phyloP scores from a whole-genome alignment of 768 basidiomycete genomes.

The Omphalotus guepiniiformis region DNA sequence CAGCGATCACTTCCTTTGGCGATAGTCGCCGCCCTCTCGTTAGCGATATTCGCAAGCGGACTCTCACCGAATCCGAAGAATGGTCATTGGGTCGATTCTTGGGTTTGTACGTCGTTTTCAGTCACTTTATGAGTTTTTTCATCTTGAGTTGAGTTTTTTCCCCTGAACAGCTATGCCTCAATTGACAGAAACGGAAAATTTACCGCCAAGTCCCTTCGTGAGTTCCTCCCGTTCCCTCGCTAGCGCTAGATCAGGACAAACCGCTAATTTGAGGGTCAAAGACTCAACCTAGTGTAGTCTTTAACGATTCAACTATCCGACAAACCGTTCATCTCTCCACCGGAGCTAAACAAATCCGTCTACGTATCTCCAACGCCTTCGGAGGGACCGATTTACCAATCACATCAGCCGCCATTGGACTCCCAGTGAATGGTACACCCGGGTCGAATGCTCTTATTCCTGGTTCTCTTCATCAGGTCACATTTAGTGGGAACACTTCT shows the following conservation, averaged over 20 bases:
- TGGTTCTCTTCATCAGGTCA: constrained; percentile 30
- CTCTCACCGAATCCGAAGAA: too few relatives aligned
- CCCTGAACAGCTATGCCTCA: constrained; percentile 35
- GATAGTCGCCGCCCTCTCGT: too few relatives aligned
- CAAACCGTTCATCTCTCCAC: constrained; percentile 44
- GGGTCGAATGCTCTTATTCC: constrained; percentile 33
- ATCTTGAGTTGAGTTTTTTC: too few relatives aligned
- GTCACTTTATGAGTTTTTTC: too few relatives aligned
- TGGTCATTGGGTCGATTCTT: too few relatives aligned
- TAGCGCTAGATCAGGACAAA: neutral
- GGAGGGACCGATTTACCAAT: constrained; percentile 38
- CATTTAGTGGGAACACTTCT: constrained; percentile 40
- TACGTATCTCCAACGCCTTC: constrained; percentile 48
- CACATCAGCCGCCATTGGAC: constrained; percentile 39
- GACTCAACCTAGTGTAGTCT: constrained; percentile 28
- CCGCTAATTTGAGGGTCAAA: constrained; percentile 13
- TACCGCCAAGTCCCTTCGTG: constrained; percentile 32
- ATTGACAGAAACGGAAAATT: constrained; percentile 31
- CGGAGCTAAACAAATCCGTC: constrained; percentile 34
- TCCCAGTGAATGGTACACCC: constrained; percentile 32
- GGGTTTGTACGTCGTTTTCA: too few relatives aligned
- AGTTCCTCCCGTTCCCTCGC: neutral
- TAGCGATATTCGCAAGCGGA: too few relatives aligned
- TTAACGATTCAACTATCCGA: constrained; percentile 43
- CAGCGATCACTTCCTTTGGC: too few relatives aligned